These are phyloP conservation scores for Salix exigua DNA, from an alignment of 345 rosid species.

Conservation along the genomic window DNA sequence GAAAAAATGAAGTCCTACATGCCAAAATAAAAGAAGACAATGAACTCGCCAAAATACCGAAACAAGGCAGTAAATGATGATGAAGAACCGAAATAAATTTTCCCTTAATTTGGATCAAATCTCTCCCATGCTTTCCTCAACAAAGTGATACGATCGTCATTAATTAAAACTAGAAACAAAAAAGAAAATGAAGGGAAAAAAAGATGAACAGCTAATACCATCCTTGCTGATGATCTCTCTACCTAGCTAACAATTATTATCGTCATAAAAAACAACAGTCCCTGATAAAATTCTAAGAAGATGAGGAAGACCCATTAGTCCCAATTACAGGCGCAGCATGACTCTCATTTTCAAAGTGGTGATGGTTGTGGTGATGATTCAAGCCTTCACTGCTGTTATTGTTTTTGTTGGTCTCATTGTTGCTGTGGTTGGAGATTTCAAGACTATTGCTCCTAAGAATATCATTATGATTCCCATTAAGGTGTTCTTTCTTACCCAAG, in stretches of 20 bases:
- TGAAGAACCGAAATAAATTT: neutral
- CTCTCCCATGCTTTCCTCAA: constrained; percentile 35
- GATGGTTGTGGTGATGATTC: constrained; percentile 2
- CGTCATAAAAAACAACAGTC: neutral
- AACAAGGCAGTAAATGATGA: neutral
- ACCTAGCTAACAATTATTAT: constrained; percentile 24
- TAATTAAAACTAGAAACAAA: constrained; percentile 30
- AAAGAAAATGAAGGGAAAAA: neutral
- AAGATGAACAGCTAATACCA: constrained; percentile 12
- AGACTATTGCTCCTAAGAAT: neutral
- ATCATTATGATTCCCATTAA: constrained; percentile 3
- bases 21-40: neutral
- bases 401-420: constrained; percentile 1
- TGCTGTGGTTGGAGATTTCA: neutral
- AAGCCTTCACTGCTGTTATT: constrained; percentile 4
- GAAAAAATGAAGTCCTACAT: neutral
- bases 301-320: constrained; percentile 31
- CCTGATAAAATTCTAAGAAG: constrained; percentile 16
- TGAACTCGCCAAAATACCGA: neutral
- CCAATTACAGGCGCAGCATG: constrained; percentile 7
- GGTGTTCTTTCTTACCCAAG: constrained; percentile 34
- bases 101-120: constrained; percentile 18
- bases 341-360: constrained; percentile 12
- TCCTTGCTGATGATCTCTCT: constrained; percentile 13
- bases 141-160: constrained; percentile 26